Conservation (phyloP, 768 basidiomycete species). For the Cubamyces lactineus region DNA sequence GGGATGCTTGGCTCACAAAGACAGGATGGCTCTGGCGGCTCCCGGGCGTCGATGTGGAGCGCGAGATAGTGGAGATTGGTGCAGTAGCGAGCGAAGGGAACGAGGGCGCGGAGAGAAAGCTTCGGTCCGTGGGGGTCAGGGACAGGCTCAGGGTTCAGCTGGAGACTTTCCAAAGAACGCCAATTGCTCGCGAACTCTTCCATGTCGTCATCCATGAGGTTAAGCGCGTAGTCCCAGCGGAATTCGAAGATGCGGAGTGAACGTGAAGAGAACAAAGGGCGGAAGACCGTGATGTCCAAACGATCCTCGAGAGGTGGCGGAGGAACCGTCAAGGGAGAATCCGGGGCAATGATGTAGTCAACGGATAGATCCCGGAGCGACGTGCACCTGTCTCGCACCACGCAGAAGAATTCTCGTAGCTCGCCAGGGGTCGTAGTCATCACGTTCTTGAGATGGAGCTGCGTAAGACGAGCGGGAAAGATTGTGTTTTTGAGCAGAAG, state of each 20-base stretch:
- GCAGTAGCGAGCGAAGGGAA: conserved; percentile 45
- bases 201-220: conserved; percentile 32
- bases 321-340: conserved; percentile 20
- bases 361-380: conserved; percentile 48
- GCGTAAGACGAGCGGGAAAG: conserved; percentile 44
- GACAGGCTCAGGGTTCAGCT: conserved; percentile 36
- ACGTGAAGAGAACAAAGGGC: conserved; percentile 39
- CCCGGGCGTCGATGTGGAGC: conserved; percentile 42
- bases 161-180: conserved; percentile 32
- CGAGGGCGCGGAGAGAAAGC: conserved; percentile 41
- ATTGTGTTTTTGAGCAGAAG: conserved; percentile 46
- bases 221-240: conserved; percentile 37
- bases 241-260: conserved; percentile 40
- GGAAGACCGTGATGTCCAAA: conserved; percentile 41
- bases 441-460: conserved; percentile 54
- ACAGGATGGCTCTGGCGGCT: conserved; percentile 17
- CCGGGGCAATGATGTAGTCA: conserved; percentile 36
- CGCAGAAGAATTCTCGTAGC: conserved; percentile 47
- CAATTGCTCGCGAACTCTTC: conserved; percentile 33
- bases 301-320: conserved; percentile 29
- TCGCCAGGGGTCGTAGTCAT: conserved; percentile 46
- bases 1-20: background rate
- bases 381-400: conserved; percentile 48
- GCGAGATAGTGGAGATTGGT: conserved; percentile 41
- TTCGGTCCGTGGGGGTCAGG: conserved; percentile 24